Evolutionary conservation across 441 rosid species (phyloP).

Genomic region (Erysimum pusillum): DNA sequence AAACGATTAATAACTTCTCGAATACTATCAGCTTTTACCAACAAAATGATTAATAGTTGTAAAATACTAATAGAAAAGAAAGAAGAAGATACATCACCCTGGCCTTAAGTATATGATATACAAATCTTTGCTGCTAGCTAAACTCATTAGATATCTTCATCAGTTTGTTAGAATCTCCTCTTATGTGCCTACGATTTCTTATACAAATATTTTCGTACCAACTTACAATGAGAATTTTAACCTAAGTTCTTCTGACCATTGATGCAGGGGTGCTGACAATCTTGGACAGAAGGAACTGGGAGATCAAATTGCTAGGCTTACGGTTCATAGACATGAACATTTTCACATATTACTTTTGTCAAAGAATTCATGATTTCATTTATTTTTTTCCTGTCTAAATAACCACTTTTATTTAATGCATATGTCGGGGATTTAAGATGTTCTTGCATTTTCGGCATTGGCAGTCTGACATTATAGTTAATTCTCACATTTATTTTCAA

Average conservation of each 20-base stretch:
- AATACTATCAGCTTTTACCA: too few species aligned
- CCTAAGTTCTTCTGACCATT: slow-evolving; percentile 31
- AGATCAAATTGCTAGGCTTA: slow-evolving; percentile 54
- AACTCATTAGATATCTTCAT: slow-evolving; percentile 9
- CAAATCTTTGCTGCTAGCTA: slow-evolving; percentile 17
- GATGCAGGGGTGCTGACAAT: slow-evolving; percentile 66
- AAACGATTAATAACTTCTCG: too few species aligned
- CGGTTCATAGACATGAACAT: slow-evolving; percentile 49
- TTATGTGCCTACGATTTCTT: slow-evolving; percentile 29
- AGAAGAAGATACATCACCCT: not conserved
- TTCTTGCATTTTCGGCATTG: too few species aligned
- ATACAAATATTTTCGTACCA: slow-evolving; percentile 32
- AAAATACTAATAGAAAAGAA: too few species aligned
- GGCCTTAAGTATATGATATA: slow-evolving; percentile 5
- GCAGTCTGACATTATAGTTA: not conserved
- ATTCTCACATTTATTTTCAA: not conserved
- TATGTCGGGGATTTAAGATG: not conserved
- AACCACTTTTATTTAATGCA: not conserved
- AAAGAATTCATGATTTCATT: slow-evolving; percentile 6
- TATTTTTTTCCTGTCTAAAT: not conserved
- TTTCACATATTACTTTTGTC: slow-evolving; percentile 5
- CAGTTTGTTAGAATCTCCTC: slow-evolving; percentile 11
- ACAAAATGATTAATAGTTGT: too few species aligned
- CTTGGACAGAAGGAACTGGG: slow-evolving; percentile 57
- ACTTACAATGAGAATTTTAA: not conserved